Base-by-base conservation (phyloP, 768 basidiomycete species). In the Russula compacta region DNA sequence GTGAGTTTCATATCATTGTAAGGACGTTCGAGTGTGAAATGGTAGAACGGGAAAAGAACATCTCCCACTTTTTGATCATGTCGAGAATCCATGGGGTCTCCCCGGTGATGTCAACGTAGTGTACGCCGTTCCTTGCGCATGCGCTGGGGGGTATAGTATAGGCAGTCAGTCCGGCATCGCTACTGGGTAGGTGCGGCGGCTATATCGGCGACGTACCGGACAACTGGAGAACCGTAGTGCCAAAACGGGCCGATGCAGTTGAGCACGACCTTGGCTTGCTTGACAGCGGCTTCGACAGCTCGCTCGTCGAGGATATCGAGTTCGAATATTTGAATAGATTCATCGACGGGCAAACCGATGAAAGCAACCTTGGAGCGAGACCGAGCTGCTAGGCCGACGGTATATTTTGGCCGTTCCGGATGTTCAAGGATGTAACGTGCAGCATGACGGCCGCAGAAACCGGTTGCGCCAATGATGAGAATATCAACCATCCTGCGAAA, bases 31-130 rank as follows among this genome's bases (percentile, higher is more conserved):
- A n/a, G n/a, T n/a, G n/a, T n/a, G n/a, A n/a, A n/a, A n/a, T n/a
- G n/a, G n/a, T n/a, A n/a, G n/a, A n/a, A n/a, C n/a, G n/a, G n/a
- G n/a, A n/a, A n/a, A n/a, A n/a, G 42, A 33, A 21, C n/a, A 21
- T 74, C 83, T 67, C 24, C 24, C 65, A 83, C 86, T 79, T 69
- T 33, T 73, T 38, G 50, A 90, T 82, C 53, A 91, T 85, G 14
- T 82, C 73, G 62, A 73, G 74, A 49, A 87, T 79, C 83, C 86
- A 93, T 3, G 76, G 73, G 0, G 79, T 73, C 70, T 95, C 92
- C 8, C 88, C 87, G 2, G 87, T 83, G 38, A 94, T 75, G 72
- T 98, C 95, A 32, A 92, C 83, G 70, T 95, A 95, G 72, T 95
- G 91, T 7, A 82, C 80, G 6, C 88, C 85, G 60, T 86, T 75